Conservation (phyloP, 2,329 filamentous ascomycete species). For the Aureobasidium lini region DNA sequence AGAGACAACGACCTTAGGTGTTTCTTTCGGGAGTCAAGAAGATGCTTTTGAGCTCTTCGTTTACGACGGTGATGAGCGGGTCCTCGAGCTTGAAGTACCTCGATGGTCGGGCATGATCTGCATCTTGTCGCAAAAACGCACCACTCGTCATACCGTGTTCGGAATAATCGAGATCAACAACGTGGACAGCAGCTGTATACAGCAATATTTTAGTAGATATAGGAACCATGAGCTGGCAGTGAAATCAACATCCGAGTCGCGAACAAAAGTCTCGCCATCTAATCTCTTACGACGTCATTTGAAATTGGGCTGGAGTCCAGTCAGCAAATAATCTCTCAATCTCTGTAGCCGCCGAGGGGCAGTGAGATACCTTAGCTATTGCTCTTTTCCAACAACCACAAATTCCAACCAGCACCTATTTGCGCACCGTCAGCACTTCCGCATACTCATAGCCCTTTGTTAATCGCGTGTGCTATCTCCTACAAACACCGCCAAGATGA, state of each 20-base stretch:
- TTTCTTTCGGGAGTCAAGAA: too few species aligned
- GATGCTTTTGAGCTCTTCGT: background rate
- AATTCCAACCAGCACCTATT: background rate
- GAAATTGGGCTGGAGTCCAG: constrained; percentile 4
- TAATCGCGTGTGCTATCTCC: background rate
- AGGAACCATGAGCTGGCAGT: background rate
- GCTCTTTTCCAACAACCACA: background rate
- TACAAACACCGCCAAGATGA: constrained; percentile 49
- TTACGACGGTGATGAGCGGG: background rate
- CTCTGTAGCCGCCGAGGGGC: constrained; percentile 1
- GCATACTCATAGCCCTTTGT: background rate
- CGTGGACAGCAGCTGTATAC: background rate
- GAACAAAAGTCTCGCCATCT: background rate
- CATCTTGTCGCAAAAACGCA: background rate
- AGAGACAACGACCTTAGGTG: too few species aligned
- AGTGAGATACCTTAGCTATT: background rate
- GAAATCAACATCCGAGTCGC: background rate
- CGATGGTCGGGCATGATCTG: background rate
- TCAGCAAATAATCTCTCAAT: constrained; percentile 5
- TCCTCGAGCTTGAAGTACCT: background rate
- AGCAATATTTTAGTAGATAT: background rate
- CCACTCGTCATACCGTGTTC: background rate
- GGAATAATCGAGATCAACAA: background rate
- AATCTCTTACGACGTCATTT: constrained; percentile 3
- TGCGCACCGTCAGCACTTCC: background rate